Evolutionary conservation across 2,329 filamentous ascomycete genomes (phyloP).

Genomic region (Calonectria multiphialidica): DNA sequence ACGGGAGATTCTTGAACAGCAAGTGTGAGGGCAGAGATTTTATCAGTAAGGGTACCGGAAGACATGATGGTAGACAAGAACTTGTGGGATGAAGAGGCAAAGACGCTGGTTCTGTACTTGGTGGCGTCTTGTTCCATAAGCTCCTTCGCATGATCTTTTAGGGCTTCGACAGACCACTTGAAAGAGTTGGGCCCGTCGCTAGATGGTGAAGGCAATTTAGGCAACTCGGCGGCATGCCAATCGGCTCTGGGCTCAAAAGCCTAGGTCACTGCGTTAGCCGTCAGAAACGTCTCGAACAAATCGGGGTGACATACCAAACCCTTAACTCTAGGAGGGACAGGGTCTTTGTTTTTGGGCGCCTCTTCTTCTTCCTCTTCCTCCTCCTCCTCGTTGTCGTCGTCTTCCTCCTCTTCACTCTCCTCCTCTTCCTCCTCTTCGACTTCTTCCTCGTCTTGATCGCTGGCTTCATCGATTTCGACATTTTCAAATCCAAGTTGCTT

Average conservation of each 20-base stretch:
- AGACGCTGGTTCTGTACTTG: conserved; percentile 78
- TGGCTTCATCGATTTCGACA: conserved; percentile 49
- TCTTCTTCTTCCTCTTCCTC: conserved; percentile 49
- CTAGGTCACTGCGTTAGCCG: conserved; percentile 55
- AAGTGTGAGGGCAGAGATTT: conserved; percentile 93
- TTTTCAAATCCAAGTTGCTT: conserved; percentile 54
- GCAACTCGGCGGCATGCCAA: conserved; percentile 64
- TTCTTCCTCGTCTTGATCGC: conserved; percentile 52
- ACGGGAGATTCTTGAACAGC: conserved; percentile 96
- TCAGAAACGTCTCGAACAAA: conserved; percentile 37
- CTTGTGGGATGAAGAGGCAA: conserved; percentile 89
- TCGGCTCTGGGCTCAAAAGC: conserved; percentile 69
- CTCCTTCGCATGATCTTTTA: conserved; percentile 78
- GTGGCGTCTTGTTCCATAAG: conserved; percentile 84
- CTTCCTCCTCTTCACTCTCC: conserved; percentile 50
- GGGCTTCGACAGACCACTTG: conserved; percentile 57
- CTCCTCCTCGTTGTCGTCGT: conserved; percentile 48
- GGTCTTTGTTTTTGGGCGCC: conserved; percentile 46
- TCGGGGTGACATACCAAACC: conserved; percentile 49
- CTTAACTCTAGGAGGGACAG: conserved; percentile 45
- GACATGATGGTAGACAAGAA: conserved; percentile 98
- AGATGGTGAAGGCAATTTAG: conserved; percentile 56
- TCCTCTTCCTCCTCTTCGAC: conserved; percentile 49
- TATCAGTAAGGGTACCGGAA: conserved; percentile 95
- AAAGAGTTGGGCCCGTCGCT: conserved; percentile 60